These are phyloP conservation scores for Hordeum pubiflorum DNA, from an alignment of 202 grass and related monocot genomes.

Conservation along the genomic window DNA sequence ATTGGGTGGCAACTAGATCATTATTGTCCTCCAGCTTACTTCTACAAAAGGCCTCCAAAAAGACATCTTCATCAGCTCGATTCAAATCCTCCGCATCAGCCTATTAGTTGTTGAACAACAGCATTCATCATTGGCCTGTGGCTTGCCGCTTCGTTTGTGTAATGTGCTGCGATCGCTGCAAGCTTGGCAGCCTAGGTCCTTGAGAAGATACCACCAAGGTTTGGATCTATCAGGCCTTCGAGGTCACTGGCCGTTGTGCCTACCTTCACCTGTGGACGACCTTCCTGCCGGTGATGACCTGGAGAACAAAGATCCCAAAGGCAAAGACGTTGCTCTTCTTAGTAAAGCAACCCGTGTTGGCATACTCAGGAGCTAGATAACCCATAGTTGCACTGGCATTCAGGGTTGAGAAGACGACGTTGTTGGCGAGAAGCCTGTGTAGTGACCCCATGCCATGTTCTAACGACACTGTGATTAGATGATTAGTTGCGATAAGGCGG, in stretches of 20 bases:
- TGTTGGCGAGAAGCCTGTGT: constrained; percentile 79
- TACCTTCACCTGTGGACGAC: constrained; percentile 37
- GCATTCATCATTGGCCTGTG: constrained; percentile 62
- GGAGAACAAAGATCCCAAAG: constrained; percentile 68
- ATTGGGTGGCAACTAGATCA: constrained; percentile 24
- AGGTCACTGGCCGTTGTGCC: constrained; percentile 21
- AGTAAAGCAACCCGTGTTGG: constrained; percentile 66
- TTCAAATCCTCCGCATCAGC: constrained; percentile 15
- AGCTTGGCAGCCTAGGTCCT: constrained; percentile 57
- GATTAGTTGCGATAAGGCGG: background rate
- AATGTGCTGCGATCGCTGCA: constrained; percentile 29
- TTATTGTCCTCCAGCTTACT: constrained; percentile 8
- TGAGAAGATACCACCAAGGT: constrained; percentile 39
- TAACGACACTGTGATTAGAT: constrained; percentile 1
- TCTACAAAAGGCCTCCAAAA: constrained; percentile 28
- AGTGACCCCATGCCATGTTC: constrained; percentile 3
- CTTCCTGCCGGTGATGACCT: constrained; percentile 64
- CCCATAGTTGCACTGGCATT: constrained; percentile 90
- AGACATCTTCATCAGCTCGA: background rate
- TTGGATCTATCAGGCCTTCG: constrained; percentile 43
- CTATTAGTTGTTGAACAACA: constrained; percentile 53
- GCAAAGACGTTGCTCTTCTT: constrained; percentile 91
- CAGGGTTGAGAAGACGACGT: constrained; percentile 81
- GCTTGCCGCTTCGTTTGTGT: constrained; percentile 46
- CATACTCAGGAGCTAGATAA: constrained; percentile 75